phyloP scores from a whole-genome alignment of 1,284 basidiomycete genomes.

The Fomes fomentarius region DNA sequence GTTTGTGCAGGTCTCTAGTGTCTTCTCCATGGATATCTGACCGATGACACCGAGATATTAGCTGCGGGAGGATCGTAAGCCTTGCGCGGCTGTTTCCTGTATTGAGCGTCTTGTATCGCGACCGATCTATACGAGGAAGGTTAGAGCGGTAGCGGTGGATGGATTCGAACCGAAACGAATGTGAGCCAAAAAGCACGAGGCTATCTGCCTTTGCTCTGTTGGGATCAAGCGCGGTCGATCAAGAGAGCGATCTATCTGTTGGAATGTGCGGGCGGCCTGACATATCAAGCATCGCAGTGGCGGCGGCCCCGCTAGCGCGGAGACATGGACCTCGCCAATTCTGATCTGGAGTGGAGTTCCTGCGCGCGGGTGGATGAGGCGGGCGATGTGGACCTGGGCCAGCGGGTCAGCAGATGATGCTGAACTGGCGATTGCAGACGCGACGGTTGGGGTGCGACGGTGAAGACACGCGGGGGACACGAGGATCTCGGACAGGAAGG shows the following conservation, averaged over 20 bases:
- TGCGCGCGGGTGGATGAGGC: neutral
- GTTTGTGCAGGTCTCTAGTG: neutral
- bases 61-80: no score
- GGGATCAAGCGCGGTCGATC: slow-evolving; percentile 19
- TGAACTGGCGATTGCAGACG: slow-evolving; percentile 3
- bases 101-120: neutral
- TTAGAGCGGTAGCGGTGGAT: neutral
- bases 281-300: slow-evolving; percentile 1
- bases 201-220: slow-evolving; percentile 17
- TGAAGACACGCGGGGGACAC: slow-evolving; percentile 19
- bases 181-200: slow-evolving; percentile 18
- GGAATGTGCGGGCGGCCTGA: slow-evolving; percentile 6
- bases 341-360: slow-evolving; percentile 8
- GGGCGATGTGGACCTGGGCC: neutral
- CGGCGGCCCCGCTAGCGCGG: neutral
- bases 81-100: no score
- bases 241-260: slow-evolving; percentile 12
- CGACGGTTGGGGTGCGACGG: slow-evolving; percentile 1
- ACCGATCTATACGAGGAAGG: neutral
- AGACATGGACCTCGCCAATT: neutral
- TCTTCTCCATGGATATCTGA: no score
- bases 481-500: slow-evolving; percentile 29
- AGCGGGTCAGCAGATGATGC: slow-evolving; percentile 13
- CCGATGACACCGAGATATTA: no score
- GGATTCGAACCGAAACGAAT: slow-evolving; percentile 19